phyloP scores from a whole-genome alignment of 805 yeast species.

The Yamadazyma laniorum region DNA sequence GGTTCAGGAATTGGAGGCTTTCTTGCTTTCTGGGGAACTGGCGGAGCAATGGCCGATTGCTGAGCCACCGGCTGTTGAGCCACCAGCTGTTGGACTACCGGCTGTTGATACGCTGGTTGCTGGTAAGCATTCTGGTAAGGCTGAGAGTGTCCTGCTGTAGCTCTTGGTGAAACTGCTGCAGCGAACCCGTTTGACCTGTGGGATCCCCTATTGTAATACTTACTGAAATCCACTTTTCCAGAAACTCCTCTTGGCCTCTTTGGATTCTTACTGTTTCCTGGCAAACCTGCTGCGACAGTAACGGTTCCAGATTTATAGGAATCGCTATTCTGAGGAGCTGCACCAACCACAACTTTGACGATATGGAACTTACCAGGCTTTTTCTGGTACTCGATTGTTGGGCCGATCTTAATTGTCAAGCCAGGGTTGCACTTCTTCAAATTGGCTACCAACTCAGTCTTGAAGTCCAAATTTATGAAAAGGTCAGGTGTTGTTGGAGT shows the following conservation, averaged over 20 bases:
- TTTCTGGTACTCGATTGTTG: constrained; percentile 78
- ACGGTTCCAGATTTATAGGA: constrained; percentile 85
- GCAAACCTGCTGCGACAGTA: constrained; percentile 74
- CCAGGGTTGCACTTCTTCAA: constrained; percentile 60
- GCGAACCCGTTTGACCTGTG: constrained; percentile 19
- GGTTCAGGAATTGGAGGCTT: constrained; percentile 18
- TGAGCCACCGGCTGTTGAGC: constrained; percentile 18
- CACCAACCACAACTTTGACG: constrained; percentile 66
- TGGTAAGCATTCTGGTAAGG: constrained; percentile 7
- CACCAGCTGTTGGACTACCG: constrained; percentile 19
- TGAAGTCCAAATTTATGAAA: constrained; percentile 75
- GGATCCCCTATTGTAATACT: constrained; percentile 37
- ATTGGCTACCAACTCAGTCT: constrained; percentile 83
- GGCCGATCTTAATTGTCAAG: constrained; percentile 63
- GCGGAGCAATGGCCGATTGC: background rate
- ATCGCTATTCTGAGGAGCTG: constrained; percentile 62
- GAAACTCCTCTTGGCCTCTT: constrained; percentile 67
- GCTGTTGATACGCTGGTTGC: constrained; percentile 20
- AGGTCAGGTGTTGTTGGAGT: constrained; percentile 68
- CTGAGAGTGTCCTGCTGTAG: background rate
- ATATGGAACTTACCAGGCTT: constrained; percentile 82
- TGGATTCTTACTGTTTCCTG: constrained; percentile 67
- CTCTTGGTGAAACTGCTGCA: constrained; percentile 11
- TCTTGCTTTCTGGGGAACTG: constrained; percentile 12
- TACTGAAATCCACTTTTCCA: constrained; percentile 39